Base-by-base conservation (phyloP, 306 rosid genomes). In the Amphicarpaea edgeworthii region DNA sequence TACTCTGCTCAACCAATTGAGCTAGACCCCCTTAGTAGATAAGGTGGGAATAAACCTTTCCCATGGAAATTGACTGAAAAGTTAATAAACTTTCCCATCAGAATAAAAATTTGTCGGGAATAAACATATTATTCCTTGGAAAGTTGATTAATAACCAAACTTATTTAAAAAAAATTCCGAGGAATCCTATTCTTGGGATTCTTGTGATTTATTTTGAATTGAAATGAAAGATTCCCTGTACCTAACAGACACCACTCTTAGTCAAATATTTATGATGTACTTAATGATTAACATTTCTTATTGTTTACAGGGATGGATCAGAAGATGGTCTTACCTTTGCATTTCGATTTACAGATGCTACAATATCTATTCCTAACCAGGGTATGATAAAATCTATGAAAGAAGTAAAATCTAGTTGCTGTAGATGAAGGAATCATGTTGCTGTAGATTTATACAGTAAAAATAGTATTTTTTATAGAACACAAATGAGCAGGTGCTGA, bases 241-340 rank as follows among this genome's bases (percentile, higher is more conserved):
- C 9, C 8, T n/a, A 23, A 62, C 55, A 16, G 19, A 49, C 51
- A 11, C 12, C 17, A 19, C 37, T 75, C 32, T 8, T 24, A 32
- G 63, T 16, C 14, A 66, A 67, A 73, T 45, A 21, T 41, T 16
- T 80, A 16, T 47, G 32, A 37, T 67, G 68, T 21, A 24, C 43
- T 38, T 54, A 20, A 21, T 15, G 41, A 38, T 46, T 45, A 16
- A 42, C 67, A 8, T 66, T 78, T 82, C 60, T 77, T 74, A 68
- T 79, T 81, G 76, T 43, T 77, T 69, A 41, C 90, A 96, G 98
- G 93, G 96, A 92, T 81, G 86, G 82, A 68, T 83, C 93, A 34
- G 99, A 93, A 51, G 97, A 90, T 80, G 96, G 99, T 77, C 98
- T 96, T 61, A 92, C 97, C 64, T 96, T 96, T 79, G 97, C 98